Percentiles rank a stretch among this genome's conserved stretches.
phyloP scores from a whole-genome alignment of 345 rosid genomes.

The Turnera subulata region DNA sequence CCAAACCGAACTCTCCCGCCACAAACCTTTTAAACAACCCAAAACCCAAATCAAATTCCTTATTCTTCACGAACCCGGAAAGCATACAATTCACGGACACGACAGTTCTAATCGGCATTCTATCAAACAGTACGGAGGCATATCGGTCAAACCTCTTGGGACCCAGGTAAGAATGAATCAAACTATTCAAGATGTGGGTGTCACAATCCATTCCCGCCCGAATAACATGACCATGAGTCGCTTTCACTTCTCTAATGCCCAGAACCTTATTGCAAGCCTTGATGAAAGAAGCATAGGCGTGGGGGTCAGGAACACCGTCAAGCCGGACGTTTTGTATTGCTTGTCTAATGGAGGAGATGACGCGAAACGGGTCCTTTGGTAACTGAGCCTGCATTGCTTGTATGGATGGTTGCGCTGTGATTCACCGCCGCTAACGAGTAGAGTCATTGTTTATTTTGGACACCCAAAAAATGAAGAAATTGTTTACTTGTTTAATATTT shows the following conservation, averaged over 20 bases:
- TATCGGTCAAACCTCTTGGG: slow-evolving; percentile 1
- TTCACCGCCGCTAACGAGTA: background rate
- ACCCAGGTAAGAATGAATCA: slow-evolving; percentile 17
- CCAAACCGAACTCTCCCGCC: slow-evolving; percentile 10
- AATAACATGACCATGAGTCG: slow-evolving; percentile 15
- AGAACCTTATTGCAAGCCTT: slow-evolving; percentile 20
- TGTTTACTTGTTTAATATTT: too few relatives aligned
- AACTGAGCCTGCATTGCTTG: too few relatives aligned
- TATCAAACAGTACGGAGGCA: slow-evolving; percentile 22
- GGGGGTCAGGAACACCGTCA: slow-evolving; percentile 10
- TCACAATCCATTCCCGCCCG: slow-evolving; percentile 15
- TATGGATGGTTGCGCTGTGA: too few relatives aligned
- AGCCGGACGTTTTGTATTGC: background rate
- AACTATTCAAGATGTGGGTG: slow-evolving; percentile 14
- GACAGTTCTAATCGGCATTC: slow-evolving; percentile 22
- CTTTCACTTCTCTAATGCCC: slow-evolving; percentile 10
- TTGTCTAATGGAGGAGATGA: slow-evolving; percentile 6
- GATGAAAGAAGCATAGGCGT: slow-evolving; percentile 17
- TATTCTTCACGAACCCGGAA: slow-evolving; percentile 26
- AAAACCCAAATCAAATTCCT: slow-evolving; percentile 10
- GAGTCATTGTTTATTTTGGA: too few relatives aligned
- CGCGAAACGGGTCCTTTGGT: slow-evolving; percentile 1
- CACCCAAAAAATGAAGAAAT: too few relatives aligned
- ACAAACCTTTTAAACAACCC: slow-evolving; percentile 13
- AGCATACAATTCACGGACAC: slow-evolving; percentile 22